phyloP scores from a whole-genome alignment of 257 asterid species.

The Agastache rugosa region DNA sequence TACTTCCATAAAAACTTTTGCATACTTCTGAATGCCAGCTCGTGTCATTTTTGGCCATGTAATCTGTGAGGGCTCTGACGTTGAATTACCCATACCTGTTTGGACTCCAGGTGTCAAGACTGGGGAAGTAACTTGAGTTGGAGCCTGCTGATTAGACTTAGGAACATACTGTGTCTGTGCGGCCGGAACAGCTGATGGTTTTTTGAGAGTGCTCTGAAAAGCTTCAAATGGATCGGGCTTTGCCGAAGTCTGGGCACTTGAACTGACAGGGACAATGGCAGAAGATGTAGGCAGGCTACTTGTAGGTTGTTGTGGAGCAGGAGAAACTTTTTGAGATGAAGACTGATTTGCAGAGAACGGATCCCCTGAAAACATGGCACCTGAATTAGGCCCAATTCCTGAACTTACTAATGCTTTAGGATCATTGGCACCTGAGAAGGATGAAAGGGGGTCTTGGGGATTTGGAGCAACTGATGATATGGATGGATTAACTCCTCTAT shows the following conservation, averaged over 20 bases:
- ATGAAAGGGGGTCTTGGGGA: constrained; percentile 54
- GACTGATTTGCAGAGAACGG: constrained; percentile 62
- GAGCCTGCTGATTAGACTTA: constrained; percentile 63
- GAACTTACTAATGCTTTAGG: constrained; percentile 53
- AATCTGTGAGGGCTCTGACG: constrained; percentile 62
- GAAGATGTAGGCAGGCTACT: constrained; percentile 59
- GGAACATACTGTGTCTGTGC: constrained; percentile 59
- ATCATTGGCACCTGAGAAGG: constrained; percentile 52
- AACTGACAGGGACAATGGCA: constrained; percentile 53
- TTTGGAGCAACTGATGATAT: constrained; percentile 48
- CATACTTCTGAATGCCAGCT: constrained; percentile 89
- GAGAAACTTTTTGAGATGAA: constrained; percentile 52
- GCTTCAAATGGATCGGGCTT: constrained; percentile 80
- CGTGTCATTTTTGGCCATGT: constrained; percentile 99
- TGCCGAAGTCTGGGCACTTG: constrained; percentile 55
- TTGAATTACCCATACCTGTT: constrained; percentile 51
- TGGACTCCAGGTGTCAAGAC: constrained; percentile 59
- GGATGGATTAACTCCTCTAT: constrained; percentile 57
- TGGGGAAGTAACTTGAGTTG: constrained; percentile 59
- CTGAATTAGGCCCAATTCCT: constrained; percentile 52
- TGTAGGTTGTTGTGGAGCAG: constrained; percentile 53
- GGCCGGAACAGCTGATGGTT: constrained; percentile 63
- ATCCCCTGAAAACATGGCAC: constrained; percentile 67
- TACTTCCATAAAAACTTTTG: constrained; percentile 87
- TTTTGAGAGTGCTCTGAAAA: constrained; percentile 62